Conservation (phyloP, 208 protist species). For the Leishmania guyanensis region DNA sequence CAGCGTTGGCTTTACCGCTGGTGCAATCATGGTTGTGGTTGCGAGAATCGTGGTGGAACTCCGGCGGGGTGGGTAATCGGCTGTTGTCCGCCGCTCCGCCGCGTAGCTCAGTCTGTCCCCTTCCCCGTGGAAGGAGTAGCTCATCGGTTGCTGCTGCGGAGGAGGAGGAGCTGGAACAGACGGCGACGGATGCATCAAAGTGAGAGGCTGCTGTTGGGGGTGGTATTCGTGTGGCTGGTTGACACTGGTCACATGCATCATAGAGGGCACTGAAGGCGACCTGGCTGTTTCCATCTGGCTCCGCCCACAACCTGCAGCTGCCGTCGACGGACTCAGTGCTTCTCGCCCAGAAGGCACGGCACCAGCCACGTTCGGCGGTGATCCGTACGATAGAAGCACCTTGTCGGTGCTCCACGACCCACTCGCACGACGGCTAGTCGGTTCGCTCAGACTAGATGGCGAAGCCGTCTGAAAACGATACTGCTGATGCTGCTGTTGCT, state of each 20-base stretch:
- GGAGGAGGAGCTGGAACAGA: not conserved
- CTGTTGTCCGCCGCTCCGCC: conserved; percentile 5
- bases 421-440: not conserved
- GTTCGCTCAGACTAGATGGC: not conserved
- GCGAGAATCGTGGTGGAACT: not conserved
- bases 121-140: not conserved
- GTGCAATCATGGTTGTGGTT: not conserved
- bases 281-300: not conserved
- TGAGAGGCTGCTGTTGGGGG: not conserved
- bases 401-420: not conserved
- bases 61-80: conserved; percentile 18
- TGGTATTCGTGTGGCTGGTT: not conserved
- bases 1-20: conserved; percentile 1
- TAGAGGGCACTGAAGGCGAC: not conserved
- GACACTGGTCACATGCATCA: not conserved
- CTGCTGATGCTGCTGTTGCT: not conserved
- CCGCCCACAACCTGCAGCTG: not conserved
- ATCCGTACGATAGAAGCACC: not conserved
- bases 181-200: not conserved
- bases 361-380: not conserved
- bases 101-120: not conserved
- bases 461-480: not conserved
- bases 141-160: not conserved
- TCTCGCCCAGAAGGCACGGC: not conserved
- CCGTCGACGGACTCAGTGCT: not conserved